phyloP scores from a whole-genome alignment of 2,329 filamentous ascomycete genomes.

The Trichothecium sympodiale region DNA sequence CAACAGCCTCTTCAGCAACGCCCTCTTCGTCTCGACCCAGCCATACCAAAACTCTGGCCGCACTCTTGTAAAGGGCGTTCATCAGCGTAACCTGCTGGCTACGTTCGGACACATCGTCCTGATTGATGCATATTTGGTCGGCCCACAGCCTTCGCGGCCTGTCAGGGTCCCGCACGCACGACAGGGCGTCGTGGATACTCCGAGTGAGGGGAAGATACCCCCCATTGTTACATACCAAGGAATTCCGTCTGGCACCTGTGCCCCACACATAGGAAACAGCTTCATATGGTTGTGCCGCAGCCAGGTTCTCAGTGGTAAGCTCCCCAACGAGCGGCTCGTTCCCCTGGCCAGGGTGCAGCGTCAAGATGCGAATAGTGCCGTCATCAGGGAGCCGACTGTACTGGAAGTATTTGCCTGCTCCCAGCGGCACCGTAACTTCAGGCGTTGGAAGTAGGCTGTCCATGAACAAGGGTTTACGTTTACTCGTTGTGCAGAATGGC shows the following conservation, averaged over 20 bases:
- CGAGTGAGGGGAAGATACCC: conserved; percentile 14
- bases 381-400: conserved; percentile 12
- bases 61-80: conserved; percentile 23
- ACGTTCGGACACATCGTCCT: conserved; percentile 21
- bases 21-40: conserved; percentile 17
- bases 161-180: conserved; percentile 14
- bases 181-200: conserved; percentile 19
- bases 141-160: conserved; percentile 22
- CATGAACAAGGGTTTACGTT: too few relatives aligned
- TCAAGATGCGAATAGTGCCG: conserved; percentile 19
- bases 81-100: conserved; percentile 25
- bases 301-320: conserved; percentile 14
- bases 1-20: conserved; percentile 16
- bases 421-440: background rate
- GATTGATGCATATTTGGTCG: conserved; percentile 30
- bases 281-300: conserved; percentile 15
- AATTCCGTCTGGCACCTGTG: conserved; percentile 5
- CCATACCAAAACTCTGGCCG: conserved; percentile 22
- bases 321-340: conserved; percentile 16
- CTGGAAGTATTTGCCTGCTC: conserved; percentile 6
- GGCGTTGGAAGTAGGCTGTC: too few relatives aligned
- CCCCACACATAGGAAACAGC: conserved; percentile 26
- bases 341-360: conserved; percentile 16
- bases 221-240: too few relatives aligned
- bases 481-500: too few relatives aligned